Percentiles rank a stretch among this genome's conserved stretches.
phyloP scores from a whole-genome alignment of 345 rosid species.

The Tarenaya hassleriana region DNA sequence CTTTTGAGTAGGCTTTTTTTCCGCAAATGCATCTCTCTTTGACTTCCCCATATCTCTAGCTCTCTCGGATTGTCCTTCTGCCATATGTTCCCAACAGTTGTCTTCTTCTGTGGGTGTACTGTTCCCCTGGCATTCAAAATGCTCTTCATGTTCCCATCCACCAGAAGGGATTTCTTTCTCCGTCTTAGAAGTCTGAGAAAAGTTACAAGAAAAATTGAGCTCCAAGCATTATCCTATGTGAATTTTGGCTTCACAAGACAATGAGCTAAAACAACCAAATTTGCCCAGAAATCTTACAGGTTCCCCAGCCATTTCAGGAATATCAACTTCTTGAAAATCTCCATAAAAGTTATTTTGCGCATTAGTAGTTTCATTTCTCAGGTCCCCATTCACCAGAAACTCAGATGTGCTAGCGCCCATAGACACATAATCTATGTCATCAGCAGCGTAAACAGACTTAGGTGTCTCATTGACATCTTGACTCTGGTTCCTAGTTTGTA shows the following conservation, averaged over 20 bases:
- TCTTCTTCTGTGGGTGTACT: constrained; percentile 15
- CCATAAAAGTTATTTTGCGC: not conserved
- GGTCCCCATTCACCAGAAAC: constrained; percentile 24
- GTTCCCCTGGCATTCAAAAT: constrained; percentile 15
- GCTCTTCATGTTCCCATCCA: constrained; percentile 14
- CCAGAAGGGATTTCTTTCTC: constrained; percentile 24
- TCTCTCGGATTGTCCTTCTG: constrained; percentile 25
- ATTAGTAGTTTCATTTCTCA: constrained; percentile 16
- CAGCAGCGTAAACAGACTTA: constrained; percentile 29
- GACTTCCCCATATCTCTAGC: constrained; percentile 10
- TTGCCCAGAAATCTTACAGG: constrained; percentile 28
- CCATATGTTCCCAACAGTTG: constrained; percentile 23
- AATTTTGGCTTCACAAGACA: too few species aligned
- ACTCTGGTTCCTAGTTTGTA: constrained; percentile 17
- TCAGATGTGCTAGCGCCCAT: constrained; percentile 23
- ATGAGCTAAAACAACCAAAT: not conserved
- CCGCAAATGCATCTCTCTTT: constrained; percentile 26
- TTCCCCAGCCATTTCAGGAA: constrained; percentile 26
- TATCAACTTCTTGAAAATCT: constrained; percentile 20
- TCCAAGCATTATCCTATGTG: too few species aligned
- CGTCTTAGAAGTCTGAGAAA: constrained; percentile 18
- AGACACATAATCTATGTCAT: constrained; percentile 19
- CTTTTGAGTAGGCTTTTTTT: constrained; percentile 35
- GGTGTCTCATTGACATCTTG: constrained; percentile 16
- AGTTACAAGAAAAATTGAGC: not conserved